Evolutionary conservation across 768 basidiomycete genomes (phyloP).

Genomic region (Leccinum pellstonianum): DNA sequence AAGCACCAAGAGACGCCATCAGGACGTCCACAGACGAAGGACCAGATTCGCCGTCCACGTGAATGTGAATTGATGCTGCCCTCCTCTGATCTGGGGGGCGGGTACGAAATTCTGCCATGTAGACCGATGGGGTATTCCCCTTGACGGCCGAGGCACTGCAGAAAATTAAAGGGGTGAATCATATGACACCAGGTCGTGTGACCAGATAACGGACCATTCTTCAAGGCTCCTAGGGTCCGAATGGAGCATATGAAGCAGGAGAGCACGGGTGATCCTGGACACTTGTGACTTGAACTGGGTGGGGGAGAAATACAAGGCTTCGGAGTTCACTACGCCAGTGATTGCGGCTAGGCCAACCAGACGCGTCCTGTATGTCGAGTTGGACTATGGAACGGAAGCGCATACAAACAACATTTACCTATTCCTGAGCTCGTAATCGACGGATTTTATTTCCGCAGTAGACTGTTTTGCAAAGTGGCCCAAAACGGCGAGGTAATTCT

Average conservation of each 20-base stretch:
- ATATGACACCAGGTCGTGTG: neutral
- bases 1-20: slow-evolving; percentile 66
- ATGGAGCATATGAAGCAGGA: slow-evolving; percentile 66
- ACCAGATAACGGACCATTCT: slow-evolving; percentile 52
- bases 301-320: slow-evolving; percentile 74
- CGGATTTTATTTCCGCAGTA: slow-evolving; percentile 41
- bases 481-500: slow-evolving; percentile 68
- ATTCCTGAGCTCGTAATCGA: slow-evolving; percentile 72
- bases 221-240: slow-evolving; percentile 59
- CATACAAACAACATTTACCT: slow-evolving; percentile 44
- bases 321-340: slow-evolving; percentile 77
- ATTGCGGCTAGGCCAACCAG: slow-evolving; percentile 85
- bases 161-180: neutral
- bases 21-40: slow-evolving; percentile 74
- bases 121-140: slow-evolving; percentile 71
- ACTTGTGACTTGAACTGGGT: slow-evolving; percentile 73
- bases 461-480: slow-evolving; percentile 64
- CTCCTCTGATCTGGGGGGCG: slow-evolving; percentile 77
- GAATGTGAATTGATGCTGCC: slow-evolving; percentile 86
- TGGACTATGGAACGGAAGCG: neutral
- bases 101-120: slow-evolving; percentile 80
- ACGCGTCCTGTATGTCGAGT: slow-evolving; percentile 54
- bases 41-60: slow-evolving; percentile 85
- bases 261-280: slow-evolving; percentile 64
- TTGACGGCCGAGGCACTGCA: slow-evolving; percentile 60